Evolutionary conservation across 2,329 filamentous ascomycete species (phyloP).

Genomic region (Parascedosporium putredinis): DNA sequence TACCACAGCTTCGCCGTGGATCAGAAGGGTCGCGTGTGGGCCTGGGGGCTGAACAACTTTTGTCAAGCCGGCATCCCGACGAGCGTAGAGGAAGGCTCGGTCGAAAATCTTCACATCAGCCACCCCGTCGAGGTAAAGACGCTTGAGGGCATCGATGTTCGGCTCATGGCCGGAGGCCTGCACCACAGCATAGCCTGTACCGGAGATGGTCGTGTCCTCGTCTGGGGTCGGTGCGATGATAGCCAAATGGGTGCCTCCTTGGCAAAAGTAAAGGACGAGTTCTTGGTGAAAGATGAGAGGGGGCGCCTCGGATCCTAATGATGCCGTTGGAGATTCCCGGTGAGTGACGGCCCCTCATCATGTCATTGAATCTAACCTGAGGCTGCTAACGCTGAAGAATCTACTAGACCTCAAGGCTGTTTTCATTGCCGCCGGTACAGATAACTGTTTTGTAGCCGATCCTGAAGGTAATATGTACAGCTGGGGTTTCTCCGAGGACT

Average conservation of each 20-base stretch:
- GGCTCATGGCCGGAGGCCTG: conserved; percentile 46
- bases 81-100: conserved; percentile 41
- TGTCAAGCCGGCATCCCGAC: conserved; percentile 61
- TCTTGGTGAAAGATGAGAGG: conserved; percentile 52
- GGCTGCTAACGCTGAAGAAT: too few relatives aligned
- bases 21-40: conserved; percentile 58
- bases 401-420: conserved; percentile 11
- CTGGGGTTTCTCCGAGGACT: conserved; percentile 74
- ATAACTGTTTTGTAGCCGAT: conserved; percentile 65
- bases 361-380: background rate
- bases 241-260: conserved; percentile 46
- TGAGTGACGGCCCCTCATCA: conserved; percentile 8
- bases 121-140: conserved; percentile 54
- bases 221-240: conserved; percentile 49
- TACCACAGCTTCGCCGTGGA: conserved; percentile 79
- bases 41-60: conserved; percentile 83
- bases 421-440: conserved; percentile 52
- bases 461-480: conserved; percentile 61
- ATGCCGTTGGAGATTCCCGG: conserved; percentile 19
- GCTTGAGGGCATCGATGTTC: conserved; percentile 59
- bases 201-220: conserved; percentile 43
- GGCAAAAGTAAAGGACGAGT: conserved; percentile 34
- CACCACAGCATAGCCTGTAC: conserved; percentile 66
- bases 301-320: conserved; percentile 56
- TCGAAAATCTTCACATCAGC: conserved; percentile 43